Conservation (phyloP, 2,329 filamentous ascomycete genomes). For the Elsinoe ampelina region DNA sequence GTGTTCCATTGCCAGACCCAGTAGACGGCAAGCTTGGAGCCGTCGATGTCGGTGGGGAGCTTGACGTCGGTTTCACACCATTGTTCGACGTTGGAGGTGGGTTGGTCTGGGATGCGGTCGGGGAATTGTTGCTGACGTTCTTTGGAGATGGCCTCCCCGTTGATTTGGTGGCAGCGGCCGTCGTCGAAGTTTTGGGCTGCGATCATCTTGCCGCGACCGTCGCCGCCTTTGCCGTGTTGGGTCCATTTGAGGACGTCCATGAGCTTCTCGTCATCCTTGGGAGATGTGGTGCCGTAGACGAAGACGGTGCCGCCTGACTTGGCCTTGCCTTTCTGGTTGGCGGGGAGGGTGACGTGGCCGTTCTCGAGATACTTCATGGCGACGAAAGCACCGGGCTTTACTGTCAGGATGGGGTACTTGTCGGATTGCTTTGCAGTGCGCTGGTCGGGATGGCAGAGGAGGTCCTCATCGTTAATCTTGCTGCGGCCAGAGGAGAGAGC, state of each 20-base stretch:
- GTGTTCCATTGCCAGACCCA: conserved; percentile 96
- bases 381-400: conserved; percentile 39
- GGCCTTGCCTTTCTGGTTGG: conserved; percentile 35
- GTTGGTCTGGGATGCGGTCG: conserved; percentile 44
- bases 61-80: conserved; percentile 75
- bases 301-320: conserved; percentile 37
- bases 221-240: conserved; percentile 66
- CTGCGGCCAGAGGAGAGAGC: conserved; percentile 35
- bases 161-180: conserved; percentile 77
- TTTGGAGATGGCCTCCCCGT: conserved; percentile 48
- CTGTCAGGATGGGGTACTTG: conserved; percentile 53
- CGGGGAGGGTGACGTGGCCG: conserved; percentile 38
- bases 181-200: conserved; percentile 79
- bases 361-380: conserved; percentile 45
- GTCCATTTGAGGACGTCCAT: conserved; percentile 71
- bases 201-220: conserved; percentile 66
- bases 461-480: conserved; percentile 42
- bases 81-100: conserved; percentile 42
- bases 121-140: conserved; percentile 50
- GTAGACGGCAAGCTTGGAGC: conserved; percentile 69
- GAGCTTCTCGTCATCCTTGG: conserved; percentile 47
- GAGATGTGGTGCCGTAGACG: conserved; percentile 41
- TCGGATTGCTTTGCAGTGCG: conserved; percentile 43
- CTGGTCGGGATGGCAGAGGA: conserved; percentile 58
- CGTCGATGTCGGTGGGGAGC: conserved; percentile 57